Evolutionary conservation across 805 yeast genomes (phyloP).

Genomic region (Metschnikowia cubensis): DNA sequence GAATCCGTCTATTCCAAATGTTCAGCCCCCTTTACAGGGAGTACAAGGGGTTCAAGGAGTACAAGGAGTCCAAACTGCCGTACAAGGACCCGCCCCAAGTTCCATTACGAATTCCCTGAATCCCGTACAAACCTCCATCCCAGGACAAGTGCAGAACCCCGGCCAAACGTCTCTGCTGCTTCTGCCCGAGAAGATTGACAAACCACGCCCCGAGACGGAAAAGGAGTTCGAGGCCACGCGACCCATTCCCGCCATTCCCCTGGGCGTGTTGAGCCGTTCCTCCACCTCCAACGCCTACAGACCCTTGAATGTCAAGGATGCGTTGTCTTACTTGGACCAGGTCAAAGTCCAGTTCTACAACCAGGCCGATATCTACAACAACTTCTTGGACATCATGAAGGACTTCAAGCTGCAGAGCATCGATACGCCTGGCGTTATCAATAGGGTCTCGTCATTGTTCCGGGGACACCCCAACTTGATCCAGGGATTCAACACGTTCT

Average conservation of each 20-base stretch:
- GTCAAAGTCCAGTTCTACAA: constrained; percentile 88
- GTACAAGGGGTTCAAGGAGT: too few species aligned
- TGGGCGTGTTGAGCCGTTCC: constrained; percentile 37
- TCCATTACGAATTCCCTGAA: too few species aligned
- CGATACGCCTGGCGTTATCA: constrained; percentile 98
- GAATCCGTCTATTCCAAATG: too few species aligned
- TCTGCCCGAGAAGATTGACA: constrained; percentile 3
- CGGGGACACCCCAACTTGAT: constrained; percentile 90
- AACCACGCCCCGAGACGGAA: constrained; percentile 5
- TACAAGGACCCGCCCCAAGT: too few species aligned
- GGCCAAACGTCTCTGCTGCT: constrained; percentile 18
- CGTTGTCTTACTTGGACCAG: constrained; percentile 90
- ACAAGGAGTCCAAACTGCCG: too few species aligned
- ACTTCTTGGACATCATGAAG: constrained; percentile 96
- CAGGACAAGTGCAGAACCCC: neutral
- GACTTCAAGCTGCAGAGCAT: constrained; percentile 95
- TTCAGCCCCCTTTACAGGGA: too few species aligned
- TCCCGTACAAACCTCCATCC: too few species aligned
- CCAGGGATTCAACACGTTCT: constrained; percentile 95
- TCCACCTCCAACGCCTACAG: constrained; percentile 49
- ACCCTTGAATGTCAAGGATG: constrained; percentile 94
- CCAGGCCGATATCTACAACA: constrained; percentile 94
- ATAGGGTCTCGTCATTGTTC: constrained; percentile 85
- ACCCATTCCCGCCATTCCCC: constrained; percentile 13
- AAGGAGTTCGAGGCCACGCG: constrained; percentile 23